A percentile compares a stretch with the other conserved stretches of the same genome.
These are phyloP conservation scores for Neofusicoccum parvum DNA, from an alignment of 2,329 filamentous ascomycete species.

Conservation along the genomic window DNA sequence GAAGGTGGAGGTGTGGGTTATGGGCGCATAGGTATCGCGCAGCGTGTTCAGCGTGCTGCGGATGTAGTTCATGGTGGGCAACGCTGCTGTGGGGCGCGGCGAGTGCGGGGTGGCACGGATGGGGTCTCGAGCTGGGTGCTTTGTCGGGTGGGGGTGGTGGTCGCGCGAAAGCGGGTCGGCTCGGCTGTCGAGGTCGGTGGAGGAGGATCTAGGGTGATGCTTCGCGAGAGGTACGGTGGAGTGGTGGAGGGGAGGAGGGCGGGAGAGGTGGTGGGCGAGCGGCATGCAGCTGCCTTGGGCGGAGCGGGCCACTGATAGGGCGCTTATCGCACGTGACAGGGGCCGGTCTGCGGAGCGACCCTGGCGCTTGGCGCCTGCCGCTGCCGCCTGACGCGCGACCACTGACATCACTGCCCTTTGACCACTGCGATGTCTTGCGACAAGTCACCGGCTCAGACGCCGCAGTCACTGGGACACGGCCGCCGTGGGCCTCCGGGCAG, in stretches of 20 bases:
- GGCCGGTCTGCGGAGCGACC: neutral
- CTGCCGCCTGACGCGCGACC: neutral
- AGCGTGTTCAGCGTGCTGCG: constrained; percentile 91
- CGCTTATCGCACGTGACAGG: constrained; percentile 5
- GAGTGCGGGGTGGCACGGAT: constrained; percentile 13
- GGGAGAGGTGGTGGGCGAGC: constrained; percentile 17
- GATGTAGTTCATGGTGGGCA: constrained; percentile 71
- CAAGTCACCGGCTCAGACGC: constrained; percentile 2
- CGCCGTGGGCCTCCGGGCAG: neutral
- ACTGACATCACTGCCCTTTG: constrained; percentile 1
- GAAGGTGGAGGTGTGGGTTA: constrained; percentile 90
- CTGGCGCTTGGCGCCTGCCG: neutral
- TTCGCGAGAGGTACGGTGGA: constrained; percentile 5
- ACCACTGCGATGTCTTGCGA: neutral
- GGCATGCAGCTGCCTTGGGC: constrained; percentile 14
- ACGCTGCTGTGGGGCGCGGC: constrained; percentile 12
- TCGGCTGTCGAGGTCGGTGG: neutral
- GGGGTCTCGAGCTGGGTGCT: neutral
- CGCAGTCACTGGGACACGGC: neutral
- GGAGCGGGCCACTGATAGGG: neutral
- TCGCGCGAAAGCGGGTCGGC: neutral
- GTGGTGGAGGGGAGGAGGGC: constrained; percentile 15
- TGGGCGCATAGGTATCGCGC: constrained; percentile 87
- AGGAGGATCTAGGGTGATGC: neutral
- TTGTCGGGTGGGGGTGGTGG: constrained; percentile 1